Base-by-base conservation (phyloP, 2,329 filamentous ascomycete species). In the Sporothrix schenckii region DNA sequence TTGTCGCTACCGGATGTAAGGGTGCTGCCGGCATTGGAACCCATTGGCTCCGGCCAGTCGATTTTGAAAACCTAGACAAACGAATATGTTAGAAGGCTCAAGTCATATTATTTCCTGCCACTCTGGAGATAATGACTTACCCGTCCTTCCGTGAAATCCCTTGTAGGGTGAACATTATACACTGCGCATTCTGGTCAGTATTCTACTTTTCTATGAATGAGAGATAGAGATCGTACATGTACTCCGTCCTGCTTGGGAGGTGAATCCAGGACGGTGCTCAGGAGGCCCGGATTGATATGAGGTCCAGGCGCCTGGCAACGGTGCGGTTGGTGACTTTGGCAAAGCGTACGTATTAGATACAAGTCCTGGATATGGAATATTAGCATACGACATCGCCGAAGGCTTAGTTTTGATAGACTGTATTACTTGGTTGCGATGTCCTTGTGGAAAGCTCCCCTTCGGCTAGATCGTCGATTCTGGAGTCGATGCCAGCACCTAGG, bases 21-120 rank as follows among this genome's bases (percentile, higher is more conserved):
- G 39, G 61, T 68, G 14, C 21, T 74, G 13, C 79, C 78, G 16
- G 77, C 74, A 54, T 74, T 24, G 13, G 53, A 47, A 1, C 70
- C 70, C 14, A 7, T 44, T 19, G 70, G 70, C 21, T 71, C 58
- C 34, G 66, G 2, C 70, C 70, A 71, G 3, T 58, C 52, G 14
- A 66, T 66, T 9, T 53, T 66, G 11, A 71, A 44, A 30, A 71
- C 70, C 70, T 71, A 61, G 53, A 47, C 58, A 10, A 21, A 1
- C 24, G 7, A 34, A n/a, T 24, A 4, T 7, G 13, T 66, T 9
- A 66, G 27, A 24, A 14, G 19, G 3, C 21, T n/a, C 41, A 50
- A 16, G 34, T 16, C 58, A 5, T 10, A 24, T 24, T 16, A 27
- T 34, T 27, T 21, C 9, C 19, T 27, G 13, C 30, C 13, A 21